phyloP scores from a whole-genome alignment of 306 rosid genomes.

The Prunus dulcis region DNA sequence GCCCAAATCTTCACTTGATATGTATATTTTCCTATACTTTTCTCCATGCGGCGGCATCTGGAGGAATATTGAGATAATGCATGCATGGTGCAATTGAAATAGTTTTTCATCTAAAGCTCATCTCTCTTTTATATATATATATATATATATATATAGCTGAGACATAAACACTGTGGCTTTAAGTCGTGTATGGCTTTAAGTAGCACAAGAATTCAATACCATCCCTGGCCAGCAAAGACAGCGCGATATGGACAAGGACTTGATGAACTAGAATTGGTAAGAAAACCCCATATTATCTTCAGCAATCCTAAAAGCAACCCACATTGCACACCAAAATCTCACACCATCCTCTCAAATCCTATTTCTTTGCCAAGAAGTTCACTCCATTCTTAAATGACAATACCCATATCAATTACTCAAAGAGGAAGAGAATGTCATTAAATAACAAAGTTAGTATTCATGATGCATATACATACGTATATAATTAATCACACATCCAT shows the following conservation, averaged over 20 bases:
- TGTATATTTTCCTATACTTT: no score
- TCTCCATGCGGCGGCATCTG: no score
- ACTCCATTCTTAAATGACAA: constrained; percentile 28
- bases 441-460: constrained; percentile 22
- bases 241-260: constrained; percentile 29
- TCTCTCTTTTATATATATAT: background rate
- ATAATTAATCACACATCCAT: constrained; percentile 24
- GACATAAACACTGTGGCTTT: constrained; percentile 3
- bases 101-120: background rate
- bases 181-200: constrained; percentile 9
- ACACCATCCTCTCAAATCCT: constrained; percentile 24
- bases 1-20: no score
- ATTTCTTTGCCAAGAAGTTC: constrained; percentile 12
- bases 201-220: constrained; percentile 19
- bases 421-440: constrained; percentile 35
- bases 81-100: constrained; percentile 2
- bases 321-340: constrained; percentile 16
- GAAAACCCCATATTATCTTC: constrained; percentile 25
- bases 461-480: constrained; percentile 15
- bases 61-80: background rate
- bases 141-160: background rate
- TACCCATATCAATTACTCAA: constrained; percentile 27
- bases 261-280: constrained; percentile 26
- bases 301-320: constrained; percentile 21
- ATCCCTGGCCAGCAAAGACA: constrained; percentile 15